phyloP scores from a whole-genome alignment of 208 protist genomes.

The Leishmania turanica region DNA sequence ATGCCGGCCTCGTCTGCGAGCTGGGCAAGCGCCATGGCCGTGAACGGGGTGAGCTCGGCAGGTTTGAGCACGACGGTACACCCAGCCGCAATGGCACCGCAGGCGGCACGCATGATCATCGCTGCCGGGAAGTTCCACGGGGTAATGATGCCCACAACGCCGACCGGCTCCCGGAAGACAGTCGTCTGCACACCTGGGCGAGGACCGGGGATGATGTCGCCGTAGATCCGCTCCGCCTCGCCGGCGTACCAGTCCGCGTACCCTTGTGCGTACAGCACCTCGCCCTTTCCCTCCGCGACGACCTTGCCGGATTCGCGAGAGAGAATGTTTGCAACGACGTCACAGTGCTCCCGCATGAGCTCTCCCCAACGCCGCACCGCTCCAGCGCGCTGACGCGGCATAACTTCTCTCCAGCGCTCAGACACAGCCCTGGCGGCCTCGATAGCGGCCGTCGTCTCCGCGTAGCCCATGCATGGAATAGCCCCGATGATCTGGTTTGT shows the following conservation, averaged over 20 bases:
- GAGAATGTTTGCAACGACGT: slow-evolving; percentile 62
- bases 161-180: slow-evolving; percentile 81
- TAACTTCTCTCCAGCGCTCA: slow-evolving; percentile 58
- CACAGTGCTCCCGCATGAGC: slow-evolving; percentile 51
- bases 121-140: slow-evolving; percentile 94
- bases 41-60: slow-evolving; percentile 83
- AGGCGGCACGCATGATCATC: slow-evolving; percentile 81
- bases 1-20: slow-evolving; percentile 72
- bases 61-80: slow-evolving; percentile 92
- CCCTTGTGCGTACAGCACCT: slow-evolving; percentile 62
- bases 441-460: slow-evolving; percentile 63
- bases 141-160: slow-evolving; percentile 88
- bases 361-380: slow-evolving; percentile 72
- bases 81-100: slow-evolving; percentile 89
- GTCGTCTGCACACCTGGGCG: slow-evolving; percentile 55
- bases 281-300: slow-evolving; percentile 67
- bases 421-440: slow-evolving; percentile 59
- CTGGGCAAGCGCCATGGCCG: slow-evolving; percentile 73
- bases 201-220: slow-evolving; percentile 69
- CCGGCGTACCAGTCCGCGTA: slow-evolving; percentile 90
- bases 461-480: slow-evolving; percentile 51
- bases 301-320: slow-evolving; percentile 87
- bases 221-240: slow-evolving; percentile 83
- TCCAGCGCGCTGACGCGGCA: slow-evolving; percentile 63
- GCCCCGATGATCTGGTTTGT: slow-evolving; percentile 67